A percentile compares a stretch with the other conserved stretches of the same genome.
Conservation (phyloP, 306 rosid genomes). For the Mucuna pruriens region DNA sequence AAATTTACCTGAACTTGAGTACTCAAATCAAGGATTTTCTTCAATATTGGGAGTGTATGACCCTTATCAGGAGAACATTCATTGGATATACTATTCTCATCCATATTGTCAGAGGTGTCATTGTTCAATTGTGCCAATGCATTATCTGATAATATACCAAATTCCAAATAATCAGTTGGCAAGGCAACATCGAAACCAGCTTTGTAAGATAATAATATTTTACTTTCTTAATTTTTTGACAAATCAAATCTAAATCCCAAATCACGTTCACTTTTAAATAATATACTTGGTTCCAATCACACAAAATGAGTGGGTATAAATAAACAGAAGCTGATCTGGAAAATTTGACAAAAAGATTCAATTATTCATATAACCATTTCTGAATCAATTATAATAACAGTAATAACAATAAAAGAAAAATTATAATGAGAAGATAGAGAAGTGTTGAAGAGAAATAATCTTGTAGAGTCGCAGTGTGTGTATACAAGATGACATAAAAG, state of each 20-base stretch:
- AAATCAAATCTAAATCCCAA: not conserved
- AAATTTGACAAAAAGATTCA: no score
- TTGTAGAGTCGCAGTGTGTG: no score
- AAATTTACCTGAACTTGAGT: slow-evolving; percentile 62
- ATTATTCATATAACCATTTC: not conserved
- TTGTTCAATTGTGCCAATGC: slow-evolving; percentile 29
- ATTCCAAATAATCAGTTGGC: not conserved
- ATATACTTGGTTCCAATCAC: not conserved
- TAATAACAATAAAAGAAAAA: not conserved
- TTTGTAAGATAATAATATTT: not conserved
- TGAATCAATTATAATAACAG: not conserved
- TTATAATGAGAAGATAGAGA: not conserved
- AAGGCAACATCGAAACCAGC: not conserved
- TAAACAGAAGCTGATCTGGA: not conserved
- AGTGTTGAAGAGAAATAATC: not conserved
- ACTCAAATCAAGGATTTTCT: slow-evolving; percentile 70
- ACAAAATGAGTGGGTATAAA: not conserved
- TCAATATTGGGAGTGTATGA: slow-evolving; percentile 76
- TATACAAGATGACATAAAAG: not conserved
- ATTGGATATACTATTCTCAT: slow-evolving; percentile 51
- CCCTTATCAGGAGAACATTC: slow-evolving; percentile 59
- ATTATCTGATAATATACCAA: slow-evolving; percentile 37
- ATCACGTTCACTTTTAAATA: not conserved
- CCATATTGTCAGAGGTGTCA: slow-evolving; percentile 44
- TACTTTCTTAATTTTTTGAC: not conserved